A percentile compares a stretch with the other conserved stretches of the same genome.
These are phyloP conservation scores for Pseudocohnilembus persalinus DNA, from an alignment of 169 alveolate species.

Conservation along the genomic window DNA sequence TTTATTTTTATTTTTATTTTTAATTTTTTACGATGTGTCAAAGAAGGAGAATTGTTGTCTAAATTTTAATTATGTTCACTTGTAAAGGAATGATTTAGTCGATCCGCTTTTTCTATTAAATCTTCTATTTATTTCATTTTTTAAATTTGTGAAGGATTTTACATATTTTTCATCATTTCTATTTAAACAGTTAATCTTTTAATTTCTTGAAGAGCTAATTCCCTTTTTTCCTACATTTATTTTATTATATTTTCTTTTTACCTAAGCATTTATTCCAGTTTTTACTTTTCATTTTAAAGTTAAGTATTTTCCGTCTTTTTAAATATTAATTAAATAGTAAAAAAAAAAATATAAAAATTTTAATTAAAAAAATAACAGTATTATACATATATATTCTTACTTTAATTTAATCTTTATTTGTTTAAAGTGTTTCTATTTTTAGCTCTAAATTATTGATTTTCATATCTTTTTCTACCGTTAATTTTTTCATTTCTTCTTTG, in stretches of 20 bases:
- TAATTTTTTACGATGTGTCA: not conserved
- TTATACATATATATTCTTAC: no score
- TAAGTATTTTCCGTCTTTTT: not conserved
- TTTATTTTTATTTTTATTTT: no score
- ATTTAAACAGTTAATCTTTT: not conserved
- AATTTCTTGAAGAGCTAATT: not conserved
- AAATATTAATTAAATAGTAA: no score
- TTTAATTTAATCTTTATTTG: not conserved
- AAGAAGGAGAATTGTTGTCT: not conserved
- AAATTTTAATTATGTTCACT: not conserved
- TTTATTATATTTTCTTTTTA: not conserved
- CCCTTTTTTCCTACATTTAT: not conserved
- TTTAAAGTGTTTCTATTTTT: not conserved
- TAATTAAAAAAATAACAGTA: no score
- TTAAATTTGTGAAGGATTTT: not conserved
- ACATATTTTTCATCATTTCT: not conserved
- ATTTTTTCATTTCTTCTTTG: not conserved
- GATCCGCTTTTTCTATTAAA: not conserved
- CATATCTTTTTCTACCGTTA: not conserved
- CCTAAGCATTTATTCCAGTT: not conserved
- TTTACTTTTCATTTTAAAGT: not conserved
- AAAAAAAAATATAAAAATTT: no score
- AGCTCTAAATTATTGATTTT: not conserved
- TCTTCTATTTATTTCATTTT: not conserved
- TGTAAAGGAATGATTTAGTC: not conserved